These are phyloP conservation scores for Agaricales sp. DNA, from an alignment of 1,284 basidiomycete genomes.

Conservation along the genomic window DNA sequence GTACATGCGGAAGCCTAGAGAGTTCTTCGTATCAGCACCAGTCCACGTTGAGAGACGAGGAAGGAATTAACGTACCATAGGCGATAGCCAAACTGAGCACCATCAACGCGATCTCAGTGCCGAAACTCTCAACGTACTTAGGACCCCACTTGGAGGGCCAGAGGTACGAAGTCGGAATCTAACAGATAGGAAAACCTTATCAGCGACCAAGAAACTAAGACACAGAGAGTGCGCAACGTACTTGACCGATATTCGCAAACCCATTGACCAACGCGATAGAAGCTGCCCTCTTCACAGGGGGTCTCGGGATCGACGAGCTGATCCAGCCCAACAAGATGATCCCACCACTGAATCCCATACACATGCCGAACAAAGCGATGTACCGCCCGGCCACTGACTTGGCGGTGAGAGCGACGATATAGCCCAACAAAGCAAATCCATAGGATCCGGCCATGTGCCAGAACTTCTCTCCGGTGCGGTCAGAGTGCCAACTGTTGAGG, in stretches of 20 bases:
- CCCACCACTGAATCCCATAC: constrained; percentile 21
- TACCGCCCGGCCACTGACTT: constrained; percentile 11
- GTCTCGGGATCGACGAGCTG: constrained; percentile 11
- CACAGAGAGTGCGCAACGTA: background rate
- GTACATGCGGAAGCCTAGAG: constrained; percentile 11
- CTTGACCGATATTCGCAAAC: constrained; percentile 14
- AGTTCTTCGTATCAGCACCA: background rate
- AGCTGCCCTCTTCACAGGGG: constrained; percentile 13
- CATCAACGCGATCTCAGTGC: constrained; percentile 12
- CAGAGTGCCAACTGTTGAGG: constrained; percentile 12
- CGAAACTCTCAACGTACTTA: constrained; percentile 12
- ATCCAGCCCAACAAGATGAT: constrained; percentile 13
- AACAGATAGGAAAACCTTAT: background rate
- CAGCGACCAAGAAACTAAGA: background rate
- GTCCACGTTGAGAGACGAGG: background rate
- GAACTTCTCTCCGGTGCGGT: constrained; percentile 12
- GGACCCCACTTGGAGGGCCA: constrained; percentile 12
- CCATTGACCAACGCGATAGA: constrained; percentile 13
- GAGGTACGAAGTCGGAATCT: constrained; percentile 14
- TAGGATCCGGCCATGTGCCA: constrained; percentile 11
- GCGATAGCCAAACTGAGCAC: constrained; percentile 11
- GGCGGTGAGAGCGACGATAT: constrained; percentile 12
- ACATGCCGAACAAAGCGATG: constrained; percentile 13
- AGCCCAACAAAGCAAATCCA: constrained; percentile 12
- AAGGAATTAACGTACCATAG: constrained; percentile 8